Percentiles rank a stretch among this genome's conserved stretches.
Evolutionary conservation across 345 rosid genomes (phyloP).

Genomic region (Brassica juncea): DNA sequence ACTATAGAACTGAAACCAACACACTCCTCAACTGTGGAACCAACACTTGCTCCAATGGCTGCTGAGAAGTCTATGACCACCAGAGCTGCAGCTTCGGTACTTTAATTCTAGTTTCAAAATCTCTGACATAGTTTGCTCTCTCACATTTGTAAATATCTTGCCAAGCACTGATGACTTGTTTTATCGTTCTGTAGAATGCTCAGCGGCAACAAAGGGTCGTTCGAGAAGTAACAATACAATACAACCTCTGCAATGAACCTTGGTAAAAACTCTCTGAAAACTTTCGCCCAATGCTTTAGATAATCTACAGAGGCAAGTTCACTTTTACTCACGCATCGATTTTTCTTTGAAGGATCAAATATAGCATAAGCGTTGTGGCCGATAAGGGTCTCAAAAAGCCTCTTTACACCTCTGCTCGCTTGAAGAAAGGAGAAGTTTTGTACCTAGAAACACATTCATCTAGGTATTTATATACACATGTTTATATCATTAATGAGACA

Average conservation of each 20-base stretch:
- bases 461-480: conserved; percentile 50
- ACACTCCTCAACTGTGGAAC: conserved; percentile 77
- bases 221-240: conserved; percentile 96
- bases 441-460: conserved; percentile 92
- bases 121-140: background rate
- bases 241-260: conserved; percentile 99
- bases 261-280: conserved; percentile 50
- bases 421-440: conserved; percentile 97
- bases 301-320: background rate
- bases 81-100: conserved; percentile 98
- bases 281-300: background rate
- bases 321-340: background rate
- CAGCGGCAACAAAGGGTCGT: conserved; percentile 92
- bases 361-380: conserved; percentile 92
- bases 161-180: conserved; percentile 32
- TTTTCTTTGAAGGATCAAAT: conserved; percentile 69
- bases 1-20: conserved; percentile 89
- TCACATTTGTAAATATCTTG: conserved; percentile 29
- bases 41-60: conserved; percentile 98
- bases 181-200: conserved; percentile 67
- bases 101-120: background rate
- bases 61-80: conserved; percentile 99
- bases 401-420: conserved; percentile 90
- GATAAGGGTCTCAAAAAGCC: conserved; percentile 98
- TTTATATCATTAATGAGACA: background rate